Evolutionary conservation across 176 grass and related monocot species (phyloP).

Genomic region (Alopecurus myosuroides): DNA sequence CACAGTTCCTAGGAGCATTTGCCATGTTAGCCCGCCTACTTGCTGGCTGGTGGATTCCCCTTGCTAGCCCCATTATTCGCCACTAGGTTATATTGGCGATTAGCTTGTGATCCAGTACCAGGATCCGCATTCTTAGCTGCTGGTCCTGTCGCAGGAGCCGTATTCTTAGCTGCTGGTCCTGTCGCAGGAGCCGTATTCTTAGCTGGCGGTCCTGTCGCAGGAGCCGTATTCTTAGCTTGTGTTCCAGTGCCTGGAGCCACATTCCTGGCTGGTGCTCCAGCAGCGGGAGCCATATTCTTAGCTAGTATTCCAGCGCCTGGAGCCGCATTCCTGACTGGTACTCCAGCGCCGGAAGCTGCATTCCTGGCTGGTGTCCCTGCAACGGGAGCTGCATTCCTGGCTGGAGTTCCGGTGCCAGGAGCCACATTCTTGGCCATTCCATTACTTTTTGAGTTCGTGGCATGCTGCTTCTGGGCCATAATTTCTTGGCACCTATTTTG

Average conservation of each 20-base stretch:
- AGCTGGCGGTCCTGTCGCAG: background rate
- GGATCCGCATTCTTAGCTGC: background rate
- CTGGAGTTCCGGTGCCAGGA: background rate
- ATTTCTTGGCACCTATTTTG: constrained; percentile 28
- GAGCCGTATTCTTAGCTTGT: background rate
- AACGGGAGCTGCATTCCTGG: background rate
- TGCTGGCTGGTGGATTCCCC: constrained; percentile 14
- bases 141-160: background rate
- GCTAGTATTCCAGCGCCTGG: background rate
- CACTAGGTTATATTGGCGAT: background rate
- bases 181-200: background rate
- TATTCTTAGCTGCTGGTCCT: background rate
- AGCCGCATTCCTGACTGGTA: background rate
- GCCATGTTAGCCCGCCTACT: constrained; percentile 22
- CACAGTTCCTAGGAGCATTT: constrained; percentile 14
- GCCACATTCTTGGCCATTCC: background rate
- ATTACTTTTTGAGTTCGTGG: background rate
- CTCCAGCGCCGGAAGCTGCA: background rate
- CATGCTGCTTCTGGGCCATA: constrained; percentile 22
- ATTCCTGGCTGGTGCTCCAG: background rate
- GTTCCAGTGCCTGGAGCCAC: background rate
- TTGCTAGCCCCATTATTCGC: background rate
- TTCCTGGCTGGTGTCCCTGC: background rate
- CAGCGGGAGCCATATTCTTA: background rate
- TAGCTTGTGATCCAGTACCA: background rate